These are phyloP conservation scores for Fomitopsis pinicola DNA, from an alignment of 1,284 basidiomycete species.

Conservation along the genomic window DNA sequence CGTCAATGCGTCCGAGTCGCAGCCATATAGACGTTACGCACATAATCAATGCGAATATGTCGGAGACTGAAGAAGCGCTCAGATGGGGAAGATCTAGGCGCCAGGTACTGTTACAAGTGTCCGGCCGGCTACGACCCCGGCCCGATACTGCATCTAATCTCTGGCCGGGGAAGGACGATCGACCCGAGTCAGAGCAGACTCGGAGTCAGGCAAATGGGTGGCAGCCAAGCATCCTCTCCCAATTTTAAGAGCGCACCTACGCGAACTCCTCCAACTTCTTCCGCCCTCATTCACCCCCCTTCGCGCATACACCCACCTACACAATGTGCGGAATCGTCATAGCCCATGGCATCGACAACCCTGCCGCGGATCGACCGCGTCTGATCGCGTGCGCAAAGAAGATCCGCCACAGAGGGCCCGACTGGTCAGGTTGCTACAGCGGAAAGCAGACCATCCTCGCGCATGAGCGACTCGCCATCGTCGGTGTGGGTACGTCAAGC, in stretches of 20 bases:
- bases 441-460: slow-evolving; percentile 79
- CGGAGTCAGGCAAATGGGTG: not conserved
- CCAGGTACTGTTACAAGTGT: not conserved
- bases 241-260: not conserved
- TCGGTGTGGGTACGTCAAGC: slow-evolving; percentile 84
- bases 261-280: not conserved
- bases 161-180: not conserved
- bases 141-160: not conserved
- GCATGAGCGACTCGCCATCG: slow-evolving; percentile 93
- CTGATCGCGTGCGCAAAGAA: slow-evolving; percentile 86
- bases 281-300: not conserved
- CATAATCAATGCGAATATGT: too few species aligned
- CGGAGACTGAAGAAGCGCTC: too few species aligned
- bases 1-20: too few species aligned
- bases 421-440: slow-evolving; percentile 94
- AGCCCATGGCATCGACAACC: slow-evolving; percentile 74
- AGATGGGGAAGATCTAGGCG: not conserved
- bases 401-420: slow-evolving; percentile 90
- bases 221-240: not conserved
- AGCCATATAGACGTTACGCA: too few species aligned
- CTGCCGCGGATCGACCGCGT: slow-evolving; percentile 62
- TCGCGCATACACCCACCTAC: not conserved
- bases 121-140: too few species aligned
- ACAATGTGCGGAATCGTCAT: slow-evolving; percentile 90
- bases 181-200: not conserved